These are phyloP conservation scores for Quercus lobata DNA, from an alignment of 331 rosid species.

Conservation along the genomic window DNA sequence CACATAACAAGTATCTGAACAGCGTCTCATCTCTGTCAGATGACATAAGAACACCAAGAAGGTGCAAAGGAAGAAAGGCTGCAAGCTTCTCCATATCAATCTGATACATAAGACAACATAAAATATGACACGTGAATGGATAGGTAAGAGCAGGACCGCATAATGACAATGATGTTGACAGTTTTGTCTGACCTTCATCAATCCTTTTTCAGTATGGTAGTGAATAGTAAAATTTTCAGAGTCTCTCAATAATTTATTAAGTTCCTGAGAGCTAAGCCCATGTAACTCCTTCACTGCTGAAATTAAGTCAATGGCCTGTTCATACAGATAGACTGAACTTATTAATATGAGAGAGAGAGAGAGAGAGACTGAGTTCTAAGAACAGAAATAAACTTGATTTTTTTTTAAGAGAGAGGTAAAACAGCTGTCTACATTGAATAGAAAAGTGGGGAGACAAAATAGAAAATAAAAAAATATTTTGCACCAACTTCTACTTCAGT, in stretches of 20 bases:
- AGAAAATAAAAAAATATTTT: not conserved
- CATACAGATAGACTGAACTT: conserved; percentile 24
- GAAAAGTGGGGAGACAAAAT: not conserved
- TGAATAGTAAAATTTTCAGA: conserved; percentile 67
- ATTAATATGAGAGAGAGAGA: conserved; percentile 7
- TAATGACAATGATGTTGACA: conserved; percentile 2
- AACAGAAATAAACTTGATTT: not conserved
- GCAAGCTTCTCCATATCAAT: conserved; percentile 86
- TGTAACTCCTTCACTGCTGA: conserved; percentile 71
- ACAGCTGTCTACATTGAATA: not conserved
- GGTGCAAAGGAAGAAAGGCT: conserved; percentile 79
- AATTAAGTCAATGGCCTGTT: conserved; percentile 63
- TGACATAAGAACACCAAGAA: conserved; percentile 55
- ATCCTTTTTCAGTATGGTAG: conserved; percentile 46
- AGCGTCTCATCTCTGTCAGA: conserved; percentile 51
- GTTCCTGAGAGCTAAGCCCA: conserved; percentile 57
- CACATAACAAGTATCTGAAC: conserved; percentile 63
- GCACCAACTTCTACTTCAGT: conserved; percentile 19
- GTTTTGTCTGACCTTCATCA: conserved; percentile 47
- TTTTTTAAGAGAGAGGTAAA: not conserved
- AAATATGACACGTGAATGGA: conserved; percentile 14
- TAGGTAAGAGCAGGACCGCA: conserved; percentile 11
- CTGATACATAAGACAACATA: conserved; percentile 39
- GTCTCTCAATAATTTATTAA: conserved; percentile 65
- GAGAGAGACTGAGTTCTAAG: not conserved